phyloP scores from a whole-genome alignment of 169 alveolate genomes.

The Theileria luwenshuni region DNA sequence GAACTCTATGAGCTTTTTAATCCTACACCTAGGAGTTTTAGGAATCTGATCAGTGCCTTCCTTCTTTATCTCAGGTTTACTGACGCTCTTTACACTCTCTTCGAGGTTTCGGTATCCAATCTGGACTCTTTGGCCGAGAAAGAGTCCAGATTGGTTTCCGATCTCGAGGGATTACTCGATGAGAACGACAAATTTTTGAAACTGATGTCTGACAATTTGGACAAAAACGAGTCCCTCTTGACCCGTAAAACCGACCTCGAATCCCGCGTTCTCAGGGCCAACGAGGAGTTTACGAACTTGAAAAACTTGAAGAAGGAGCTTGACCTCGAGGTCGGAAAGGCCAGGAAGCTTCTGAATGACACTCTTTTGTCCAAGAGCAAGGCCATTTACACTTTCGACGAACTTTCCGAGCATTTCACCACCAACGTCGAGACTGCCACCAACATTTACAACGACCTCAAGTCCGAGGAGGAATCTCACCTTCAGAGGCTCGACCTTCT shows the following conservation, averaged over 20 bases:
- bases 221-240: conserved; percentile 6
- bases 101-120: conserved; percentile 37
- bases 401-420: conserved; percentile 40
- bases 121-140: conserved; percentile 51
- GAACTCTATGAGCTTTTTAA: conserved; percentile 55
- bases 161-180: conserved; percentile 13
- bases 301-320: conserved; percentile 50
- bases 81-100: conserved; percentile 46
- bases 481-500: conserved; percentile 21
- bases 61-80: conserved; percentile 57
- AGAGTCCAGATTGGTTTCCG: conserved; percentile 35
- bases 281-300: conserved; percentile 39
- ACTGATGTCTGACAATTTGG: conserved; percentile 19
- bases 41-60: conserved; percentile 48
- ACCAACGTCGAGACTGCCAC: conserved; percentile 39
- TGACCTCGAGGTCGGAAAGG: conserved; percentile 33
- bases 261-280: conserved; percentile 33
- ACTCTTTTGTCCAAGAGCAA: conserved; percentile 40
- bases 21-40: conserved; percentile 60
- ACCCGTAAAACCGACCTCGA: conserved; percentile 37
- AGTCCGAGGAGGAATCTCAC: conserved; percentile 18
- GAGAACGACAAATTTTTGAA: conserved; percentile 46
- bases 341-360: conserved; percentile 29
- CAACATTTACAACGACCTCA: conserved; percentile 24
- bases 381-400: conserved; percentile 37